Base-by-base conservation (phyloP, 768 basidiomycete genomes). In the Kondoa malvinella region DNA sequence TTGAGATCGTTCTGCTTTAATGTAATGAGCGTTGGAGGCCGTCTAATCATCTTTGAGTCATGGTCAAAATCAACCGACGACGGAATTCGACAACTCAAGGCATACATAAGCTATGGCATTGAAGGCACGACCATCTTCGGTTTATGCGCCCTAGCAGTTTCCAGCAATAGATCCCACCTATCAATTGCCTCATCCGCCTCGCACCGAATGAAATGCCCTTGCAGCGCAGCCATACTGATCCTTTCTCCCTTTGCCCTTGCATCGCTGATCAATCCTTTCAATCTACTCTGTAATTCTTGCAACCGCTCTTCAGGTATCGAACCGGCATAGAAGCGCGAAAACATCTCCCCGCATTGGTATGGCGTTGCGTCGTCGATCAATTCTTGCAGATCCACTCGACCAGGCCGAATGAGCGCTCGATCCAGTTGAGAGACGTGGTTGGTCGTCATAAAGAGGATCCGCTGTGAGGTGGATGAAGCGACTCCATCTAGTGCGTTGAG, bases 381-480 rank as follows among this genome's bases (percentile, higher is more conserved):
- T 71, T 88, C 83, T 30, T 84, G 81, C 59, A 96, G 77, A 76
- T 99, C 95, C 57, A 99, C 92, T 12, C 95, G 84, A 21, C 95
- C 95, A 0, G 95, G 94, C 64, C 95, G 85, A 74, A 97, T 89
- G 59, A 99, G 83, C 0, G 94, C 95, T 3, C 90, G 87, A 77
- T 99, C 95, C 34, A 99, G 83, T 70, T 81, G 82, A 69, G 88
- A 85, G 66, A 88, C 76, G 73, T 97, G 95, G 77, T 99, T 99
- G n/a, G 95, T 97, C 0, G 95, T 99, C 86, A 99, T 88, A 79
- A 99, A 99, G 34, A 99, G 84, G 75, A 99, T 86, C n/a, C 95
- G 86, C 74, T 95, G 92, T 78, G 96, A 92, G 26, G 75, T 71
- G 56, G 92, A 90, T 14, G 94, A 95, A 2, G 91, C 94, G 31